Evolutionary conservation across 257 asterid species (phyloP), one percentile per base, ranked within the genome.

Genomic region (Avicennia marina): DNA sequence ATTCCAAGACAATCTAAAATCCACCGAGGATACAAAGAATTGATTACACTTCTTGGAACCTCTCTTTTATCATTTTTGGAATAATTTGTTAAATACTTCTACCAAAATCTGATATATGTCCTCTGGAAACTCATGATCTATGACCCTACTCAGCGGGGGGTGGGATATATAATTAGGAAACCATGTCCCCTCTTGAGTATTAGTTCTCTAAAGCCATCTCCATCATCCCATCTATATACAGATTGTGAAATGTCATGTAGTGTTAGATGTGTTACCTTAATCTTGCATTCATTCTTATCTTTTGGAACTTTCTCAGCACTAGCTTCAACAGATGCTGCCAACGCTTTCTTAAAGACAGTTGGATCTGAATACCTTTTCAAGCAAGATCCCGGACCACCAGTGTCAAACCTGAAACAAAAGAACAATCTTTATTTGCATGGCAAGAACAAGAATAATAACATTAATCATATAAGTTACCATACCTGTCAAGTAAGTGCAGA

Each of bases 321-420:
- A 60, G 74, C 78, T 69, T 79, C 86, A 44, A 69, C 86, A 54
- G 69, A 71, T 44, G 81, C 86, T 65, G 67, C 66, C 54, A 95
- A 81, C 63, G 94, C 82, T 72, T 81, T 72, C 75, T 72, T 89
- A 65, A 89, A 86, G 73, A 81, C 80, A 58, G 95, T 72, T 33
- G 98, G 98, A 72, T 93, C 95, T 27, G 98, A 89, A 81, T 93
- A 93, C 79, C 94, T 77, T 73, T 81, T 93, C 74, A 93, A 73
- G 81, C 97, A 93, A 75, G 98, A 89, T 67, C 98, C 97, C 62
- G 89, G 81, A 46, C 96, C 98, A 59, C 82, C 89, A 34, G 94
- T 64, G 65, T 93, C 95, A 71, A 93, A 93, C 84, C 98, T 93
- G 71, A 55, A 73, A 54, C 57, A 64, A 32, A 63, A 71, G 33